Base-by-base conservation (phyloP, 2,329 filamentous ascomycete genomes). In the Cordyceps pruinosa region DNA sequence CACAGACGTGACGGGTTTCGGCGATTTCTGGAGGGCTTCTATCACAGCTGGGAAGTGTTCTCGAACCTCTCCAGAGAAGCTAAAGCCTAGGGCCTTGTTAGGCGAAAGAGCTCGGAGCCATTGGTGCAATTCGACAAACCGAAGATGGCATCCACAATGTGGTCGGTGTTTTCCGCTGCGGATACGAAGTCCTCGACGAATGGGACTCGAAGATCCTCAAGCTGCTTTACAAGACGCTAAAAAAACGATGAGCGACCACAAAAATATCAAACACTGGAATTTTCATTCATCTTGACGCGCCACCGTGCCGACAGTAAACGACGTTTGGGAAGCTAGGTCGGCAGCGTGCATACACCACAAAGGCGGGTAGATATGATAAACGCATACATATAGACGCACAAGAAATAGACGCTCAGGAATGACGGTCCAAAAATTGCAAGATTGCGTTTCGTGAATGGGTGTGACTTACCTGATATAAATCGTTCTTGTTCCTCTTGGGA, bases 131-230 rank as follows among this genome's bases (percentile, higher is more conserved):
- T 41, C 28, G 17, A 73, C 74, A 46, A 70, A 88, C 89, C 91
- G 68, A 99, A 99, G 61, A 99, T 90, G 10, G 94, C 90, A 72
- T 99, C 94, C 58, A 99, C 77, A 54, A 99, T 75, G 63, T 96
- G 88, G 68, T 97, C 88, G 2, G 88, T 81, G 54, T 83, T 77
- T 46, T 77, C 73, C 7, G 96, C 70, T 5, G 89, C 86, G 5
- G 74, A 64, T 2, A 78, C 69, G 65, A 97, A 96, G 70, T 97
- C 89, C 17, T 89, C 81, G 17, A 87, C 86, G 70, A 97, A 96
- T 1, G 89, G 89, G 28, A 99, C 78, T 12, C 86, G 79, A 56
- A 97, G 84, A 67, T 93, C 87, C 65, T 87, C 82, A 8, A 97
- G 83, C 73, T 99, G 94, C 62, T 85, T 94, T 62, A 84, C 80